phyloP scores from a whole-genome alignment of 768 basidiomycete species.

The Lentinula edodes region DNA sequence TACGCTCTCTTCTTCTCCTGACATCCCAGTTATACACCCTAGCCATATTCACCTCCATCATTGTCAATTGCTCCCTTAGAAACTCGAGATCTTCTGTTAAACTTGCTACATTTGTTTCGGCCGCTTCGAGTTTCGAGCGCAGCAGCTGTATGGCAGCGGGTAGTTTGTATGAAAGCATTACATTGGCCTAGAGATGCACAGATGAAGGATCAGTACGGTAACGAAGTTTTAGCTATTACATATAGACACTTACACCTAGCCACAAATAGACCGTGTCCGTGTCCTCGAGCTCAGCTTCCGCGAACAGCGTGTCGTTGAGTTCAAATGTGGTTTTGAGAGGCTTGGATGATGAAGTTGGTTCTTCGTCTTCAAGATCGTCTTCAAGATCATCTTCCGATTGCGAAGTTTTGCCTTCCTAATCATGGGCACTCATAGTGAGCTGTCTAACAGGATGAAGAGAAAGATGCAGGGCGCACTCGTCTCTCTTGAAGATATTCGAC shows the following conservation, averaged over 20 bases:
- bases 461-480: slow-evolving; percentile 40
- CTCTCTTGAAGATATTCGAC: slow-evolving; percentile 75
- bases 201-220: not conserved
- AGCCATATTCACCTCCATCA: slow-evolving; percentile 96
- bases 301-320: slow-evolving; percentile 91
- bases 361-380: slow-evolving; percentile 49
- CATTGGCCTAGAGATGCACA: slow-evolving; percentile 67
- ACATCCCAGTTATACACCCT: slow-evolving; percentile 97
- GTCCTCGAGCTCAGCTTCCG: slow-evolving; percentile 84
- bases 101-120: slow-evolving; percentile 59
- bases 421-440: slow-evolving; percentile 3
- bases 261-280: slow-evolving; percentile 90
- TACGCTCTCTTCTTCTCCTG: slow-evolving; percentile 63
- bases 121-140: slow-evolving; percentile 64
- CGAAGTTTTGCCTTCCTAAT: slow-evolving; percentile 55
- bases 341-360: slow-evolving; percentile 31
- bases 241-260: slow-evolving; percentile 71
- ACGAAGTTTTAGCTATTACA: not conserved
- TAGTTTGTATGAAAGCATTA: slow-evolving; percentile 93
- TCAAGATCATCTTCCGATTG: slow-evolving; percentile 46
- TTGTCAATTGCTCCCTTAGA: slow-evolving; percentile 88
- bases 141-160: slow-evolving; percentile 72
- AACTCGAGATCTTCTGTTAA: slow-evolving; percentile 89
- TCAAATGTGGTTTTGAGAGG: slow-evolving; percentile 86
- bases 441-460: not conserved